These are phyloP conservation scores for Filobasidium floriforme DNA, from an alignment of 768 basidiomycete genomes.

Conservation along the genomic window DNA sequence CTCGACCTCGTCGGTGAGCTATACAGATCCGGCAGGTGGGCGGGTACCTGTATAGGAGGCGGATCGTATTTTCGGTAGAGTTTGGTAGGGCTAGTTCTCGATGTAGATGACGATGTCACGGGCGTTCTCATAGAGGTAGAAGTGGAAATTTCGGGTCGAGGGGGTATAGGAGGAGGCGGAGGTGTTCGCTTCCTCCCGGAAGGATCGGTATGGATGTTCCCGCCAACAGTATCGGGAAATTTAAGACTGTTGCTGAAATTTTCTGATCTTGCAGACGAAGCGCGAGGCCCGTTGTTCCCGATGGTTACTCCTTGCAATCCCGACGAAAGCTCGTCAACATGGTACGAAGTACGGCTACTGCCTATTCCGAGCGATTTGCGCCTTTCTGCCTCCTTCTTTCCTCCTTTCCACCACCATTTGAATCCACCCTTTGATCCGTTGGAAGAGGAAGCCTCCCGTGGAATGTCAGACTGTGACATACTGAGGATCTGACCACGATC, in stretches of 20 bases:
- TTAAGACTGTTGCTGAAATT: not conserved
- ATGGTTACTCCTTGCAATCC: conserved; percentile 4
- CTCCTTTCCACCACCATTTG: conserved; percentile 17
- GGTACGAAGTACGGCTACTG: conserved; percentile 9
- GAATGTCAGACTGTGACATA: not conserved
- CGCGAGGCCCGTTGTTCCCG: not conserved
- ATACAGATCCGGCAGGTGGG: not conserved
- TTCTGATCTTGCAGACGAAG: not conserved
- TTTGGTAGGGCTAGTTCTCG: not conserved
- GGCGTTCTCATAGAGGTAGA: conserved; percentile 19
- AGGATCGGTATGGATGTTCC: not conserved
- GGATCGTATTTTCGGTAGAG: not conserved
- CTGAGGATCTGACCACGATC: not conserved
- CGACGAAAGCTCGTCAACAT: conserved; percentile 11
- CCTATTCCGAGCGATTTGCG: not conserved
- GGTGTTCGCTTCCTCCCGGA: conserved; percentile 49
- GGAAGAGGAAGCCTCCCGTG: not conserved
- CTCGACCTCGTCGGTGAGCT: no score
- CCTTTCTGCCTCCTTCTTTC: conserved; percentile 7
- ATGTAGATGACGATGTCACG: not conserved
- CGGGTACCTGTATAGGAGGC: conserved; percentile 3
- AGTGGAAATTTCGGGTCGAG: conserved; percentile 52
- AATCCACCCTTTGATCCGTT: not conserved
- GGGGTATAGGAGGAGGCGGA: conserved; percentile 52
- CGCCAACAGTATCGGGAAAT: not conserved